Percentiles rank a stretch among this genome's conserved stretches.
Conservation (phyloP, 495 filamentous ascomycete genomes). For the Lophium mytilinum region DNA sequence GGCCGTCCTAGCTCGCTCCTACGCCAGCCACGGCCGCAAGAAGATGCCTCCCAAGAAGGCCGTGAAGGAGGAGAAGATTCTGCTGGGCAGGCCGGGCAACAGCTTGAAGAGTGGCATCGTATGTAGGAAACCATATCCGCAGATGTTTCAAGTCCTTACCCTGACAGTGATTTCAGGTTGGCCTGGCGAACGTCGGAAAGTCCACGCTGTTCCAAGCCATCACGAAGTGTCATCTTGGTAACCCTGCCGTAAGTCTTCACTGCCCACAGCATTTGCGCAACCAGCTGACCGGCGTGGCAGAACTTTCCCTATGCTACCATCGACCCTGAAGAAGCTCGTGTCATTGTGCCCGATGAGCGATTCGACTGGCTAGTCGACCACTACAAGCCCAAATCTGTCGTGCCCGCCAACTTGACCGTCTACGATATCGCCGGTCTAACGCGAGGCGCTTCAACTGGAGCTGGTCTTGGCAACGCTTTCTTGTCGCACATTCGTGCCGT, state of each 20-base stretch:
- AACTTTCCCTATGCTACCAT: slow-evolving; percentile 99
- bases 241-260: slow-evolving; percentile 67
- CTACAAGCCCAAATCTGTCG: slow-evolving; percentile 92
- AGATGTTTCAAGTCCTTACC: slow-evolving; percentile 16
- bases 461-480: slow-evolving; percentile 96
- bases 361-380: slow-evolving; percentile 93
- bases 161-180: slow-evolving; percentile 56
- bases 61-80: slow-evolving; percentile 65
- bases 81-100: slow-evolving; percentile 92
- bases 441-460: slow-evolving; percentile 91
- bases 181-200: slow-evolving; percentile 98
- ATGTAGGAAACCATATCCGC: slow-evolving; percentile 47
- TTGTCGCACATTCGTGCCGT: slow-evolving; percentile 98
- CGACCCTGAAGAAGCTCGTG: slow-evolving; percentile 95
- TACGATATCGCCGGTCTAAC: slow-evolving; percentile 99
- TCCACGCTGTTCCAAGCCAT: slow-evolving; percentile 99
- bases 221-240: slow-evolving; percentile 94
- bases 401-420: slow-evolving; percentile 95
- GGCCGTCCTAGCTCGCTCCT: slow-evolving; percentile 20
- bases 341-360: slow-evolving; percentile 92
- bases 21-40: slow-evolving; percentile 31
- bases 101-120: slow-evolving; percentile 99
- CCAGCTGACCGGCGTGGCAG: slow-evolving; percentile 34
- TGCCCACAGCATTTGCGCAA: background rate
- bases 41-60: slow-evolving; percentile 75